Evolutionary conservation across 2,329 filamentous ascomycete species (phyloP).

Genomic region (Aspergillus sp.): DNA sequence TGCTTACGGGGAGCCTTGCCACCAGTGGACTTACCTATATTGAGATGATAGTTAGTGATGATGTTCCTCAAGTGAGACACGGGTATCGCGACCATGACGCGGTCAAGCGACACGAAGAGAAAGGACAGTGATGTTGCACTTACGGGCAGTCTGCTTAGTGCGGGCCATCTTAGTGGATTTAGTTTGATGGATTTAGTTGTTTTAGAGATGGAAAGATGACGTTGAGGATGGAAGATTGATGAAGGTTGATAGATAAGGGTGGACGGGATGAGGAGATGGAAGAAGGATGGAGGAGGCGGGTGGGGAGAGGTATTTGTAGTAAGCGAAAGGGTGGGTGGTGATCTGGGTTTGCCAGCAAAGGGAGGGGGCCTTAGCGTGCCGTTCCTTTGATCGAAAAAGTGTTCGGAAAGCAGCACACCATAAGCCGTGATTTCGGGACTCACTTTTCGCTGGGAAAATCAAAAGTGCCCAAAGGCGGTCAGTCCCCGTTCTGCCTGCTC

Average conservation of each 20-base stretch:
- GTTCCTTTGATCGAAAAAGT: conserved; percentile 34
- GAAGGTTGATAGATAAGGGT: conserved; percentile 20
- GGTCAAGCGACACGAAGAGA: conserved; percentile 17
- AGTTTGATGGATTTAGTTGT: conserved; percentile 32
- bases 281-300: conserved; percentile 40
- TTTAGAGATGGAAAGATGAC: conserved; percentile 32
- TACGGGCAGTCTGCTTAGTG: conserved; percentile 57
- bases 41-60: conserved; percentile 29
- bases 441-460: conserved; percentile 31
- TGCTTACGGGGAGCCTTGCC: conserved; percentile 83
- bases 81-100: conserved; percentile 24
- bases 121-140: conserved; percentile 36
- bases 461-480: conserved; percentile 24
- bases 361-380: conserved; percentile 30
- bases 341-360: conserved; percentile 35
- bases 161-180: conserved; percentile 48
- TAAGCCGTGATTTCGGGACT: conserved; percentile 34
- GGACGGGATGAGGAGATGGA: conserved; percentile 34
- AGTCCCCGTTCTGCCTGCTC: conserved; percentile 10
- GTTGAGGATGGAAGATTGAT: conserved; percentile 33
- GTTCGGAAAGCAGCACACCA: conserved; percentile 37
- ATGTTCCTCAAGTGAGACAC: conserved; percentile 21
- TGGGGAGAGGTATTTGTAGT: conserved; percentile 47
- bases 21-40: conserved; percentile 70
- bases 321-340: conserved; percentile 35